Conservation (phyloP, 2,329 filamentous ascomycete species). For the Exophiala phaeomuriformis region DNA sequence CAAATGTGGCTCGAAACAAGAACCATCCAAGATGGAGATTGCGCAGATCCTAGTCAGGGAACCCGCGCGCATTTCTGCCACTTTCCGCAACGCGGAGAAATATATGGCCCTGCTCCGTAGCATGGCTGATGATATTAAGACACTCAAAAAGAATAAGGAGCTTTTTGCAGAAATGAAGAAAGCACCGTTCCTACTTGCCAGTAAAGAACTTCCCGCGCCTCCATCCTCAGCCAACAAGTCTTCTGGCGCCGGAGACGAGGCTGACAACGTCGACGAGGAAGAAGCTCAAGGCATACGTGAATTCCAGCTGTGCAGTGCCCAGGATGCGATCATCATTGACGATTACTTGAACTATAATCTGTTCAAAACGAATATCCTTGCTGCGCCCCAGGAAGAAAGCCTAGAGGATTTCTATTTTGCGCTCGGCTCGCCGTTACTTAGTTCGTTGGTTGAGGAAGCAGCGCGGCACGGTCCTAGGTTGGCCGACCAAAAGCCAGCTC, state of each 20-base stretch:
- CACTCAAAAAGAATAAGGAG: conserved; percentile 68
- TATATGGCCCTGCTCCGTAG: conserved; percentile 77
- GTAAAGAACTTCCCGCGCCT: conserved; percentile 57
- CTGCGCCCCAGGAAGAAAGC: conserved; percentile 80
- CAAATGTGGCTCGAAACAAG: conserved; percentile 80
- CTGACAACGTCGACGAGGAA: conserved; percentile 49
- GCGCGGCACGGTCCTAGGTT: conserved; percentile 61
- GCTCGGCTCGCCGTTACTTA: conserved; percentile 70
- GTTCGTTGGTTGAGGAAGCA: conserved; percentile 69
- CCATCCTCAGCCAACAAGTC: conserved; percentile 24
- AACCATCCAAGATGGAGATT: conserved; percentile 81
- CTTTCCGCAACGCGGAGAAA: conserved; percentile 73
- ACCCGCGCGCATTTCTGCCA: conserved; percentile 70
- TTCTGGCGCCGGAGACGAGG: conserved; percentile 34
- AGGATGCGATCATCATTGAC: conserved; percentile 69
- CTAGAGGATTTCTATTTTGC: conserved; percentile 78
- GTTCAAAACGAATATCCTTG: conserved; percentile 77
- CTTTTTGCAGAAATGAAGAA: conserved; percentile 69
- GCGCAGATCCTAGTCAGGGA: conserved; percentile 76
- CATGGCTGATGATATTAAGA: conserved; percentile 63
- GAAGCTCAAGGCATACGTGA: conserved; percentile 62
- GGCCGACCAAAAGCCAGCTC: conserved; percentile 61
- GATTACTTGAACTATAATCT: conserved; percentile 83
- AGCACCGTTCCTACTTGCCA: conserved; percentile 73
- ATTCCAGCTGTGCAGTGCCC: conserved; percentile 67